Percentiles rank a stretch among this genome's conserved stretches.
phyloP scores from a whole-genome alignment of 345 rosid species.

The Capsella bursapastoris region DNA sequence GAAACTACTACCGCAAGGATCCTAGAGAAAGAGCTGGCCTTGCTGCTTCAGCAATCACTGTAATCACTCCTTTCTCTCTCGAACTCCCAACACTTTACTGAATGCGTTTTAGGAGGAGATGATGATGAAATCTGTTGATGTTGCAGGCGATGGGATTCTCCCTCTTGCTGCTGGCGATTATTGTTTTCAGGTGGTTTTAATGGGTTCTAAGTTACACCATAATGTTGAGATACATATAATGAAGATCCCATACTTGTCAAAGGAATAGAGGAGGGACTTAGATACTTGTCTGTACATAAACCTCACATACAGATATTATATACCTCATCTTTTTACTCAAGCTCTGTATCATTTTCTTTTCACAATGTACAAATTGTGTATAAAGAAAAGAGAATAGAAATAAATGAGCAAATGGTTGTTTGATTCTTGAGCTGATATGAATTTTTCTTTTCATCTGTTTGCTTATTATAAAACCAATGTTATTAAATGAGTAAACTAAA shows the following conservation, averaged over 20 bases:
- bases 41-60: conserved; percentile 97
- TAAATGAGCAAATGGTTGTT: conserved; percentile 6
- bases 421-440: neutral
- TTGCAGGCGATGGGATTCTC: conserved; percentile 90
- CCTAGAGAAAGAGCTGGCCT: conserved; percentile 99
- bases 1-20: conserved; percentile 93
- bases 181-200: conserved; percentile 48
- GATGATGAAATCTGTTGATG: conserved; percentile 10
- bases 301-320: neutral
- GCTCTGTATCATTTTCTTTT: conserved; percentile 20
- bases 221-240: conserved; percentile 12
- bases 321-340: conserved; percentile 14
- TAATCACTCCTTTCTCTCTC: conserved; percentile 39
- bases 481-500: neutral
- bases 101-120: neutral
- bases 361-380: conserved; percentile 18
- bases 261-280: conserved; percentile 26
- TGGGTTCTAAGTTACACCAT: conserved; percentile 8
- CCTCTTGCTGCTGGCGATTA: conserved; percentile 57
- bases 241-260: conserved; percentile 32
- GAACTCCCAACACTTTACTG: too few relatives aligned
- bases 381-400: neutral
- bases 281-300: conserved; percentile 32
- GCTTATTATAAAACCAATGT: neutral
- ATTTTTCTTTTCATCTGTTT: too few relatives aligned